Evolutionary conservation across 208 protist genomes (phyloP).

Genomic region (Phytomonas sp.): DNA sequence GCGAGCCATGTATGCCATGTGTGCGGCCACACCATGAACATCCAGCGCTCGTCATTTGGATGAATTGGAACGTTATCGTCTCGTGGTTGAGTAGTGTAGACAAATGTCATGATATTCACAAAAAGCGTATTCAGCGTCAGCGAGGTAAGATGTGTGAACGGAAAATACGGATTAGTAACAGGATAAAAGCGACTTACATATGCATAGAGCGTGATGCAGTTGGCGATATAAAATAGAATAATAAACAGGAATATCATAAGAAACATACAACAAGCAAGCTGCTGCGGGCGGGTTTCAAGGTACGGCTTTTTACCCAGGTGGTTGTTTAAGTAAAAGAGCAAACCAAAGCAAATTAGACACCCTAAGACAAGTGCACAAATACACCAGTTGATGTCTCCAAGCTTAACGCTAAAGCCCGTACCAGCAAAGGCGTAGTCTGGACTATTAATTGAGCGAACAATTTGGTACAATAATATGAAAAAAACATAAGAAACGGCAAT

Average conservation of each 20-base stretch:
- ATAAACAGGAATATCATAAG: slow-evolving; percentile 45
- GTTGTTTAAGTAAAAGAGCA: slow-evolving; percentile 51
- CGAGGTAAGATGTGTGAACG: slow-evolving; percentile 57
- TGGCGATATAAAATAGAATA: slow-evolving; percentile 45
- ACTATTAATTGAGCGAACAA: slow-evolving; percentile 11
- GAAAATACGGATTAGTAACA: slow-evolving; percentile 16
- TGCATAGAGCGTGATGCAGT: slow-evolving; percentile 37
- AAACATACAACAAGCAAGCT: slow-evolving; percentile 80
- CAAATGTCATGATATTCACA: slow-evolving; percentile 78
- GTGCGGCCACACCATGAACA: slow-evolving; percentile 79
- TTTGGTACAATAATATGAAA: slow-evolving; percentile 40
- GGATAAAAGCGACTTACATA: slow-evolving; percentile 21
- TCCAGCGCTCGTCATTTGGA: slow-evolving; percentile 69
- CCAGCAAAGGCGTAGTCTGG: not conserved
- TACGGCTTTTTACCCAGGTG: slow-evolving; percentile 79
- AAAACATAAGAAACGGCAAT: slow-evolving; percentile 31
- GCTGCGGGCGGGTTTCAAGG: slow-evolving; percentile 72
- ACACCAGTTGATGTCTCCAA: slow-evolving; percentile 20
- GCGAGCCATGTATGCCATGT: slow-evolving; percentile 78
- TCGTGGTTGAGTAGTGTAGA: slow-evolving; percentile 71
- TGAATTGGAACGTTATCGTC: slow-evolving; percentile 48
- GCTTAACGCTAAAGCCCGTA: not conserved
- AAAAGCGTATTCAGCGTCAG: slow-evolving; percentile 62
- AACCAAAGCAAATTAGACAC: slow-evolving; percentile 31
- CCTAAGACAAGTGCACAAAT: slow-evolving; percentile 36